phyloP scores from a whole-genome alignment of 1,284 basidiomycete genomes.

The Cryptococcus jaspeensis region DNA sequence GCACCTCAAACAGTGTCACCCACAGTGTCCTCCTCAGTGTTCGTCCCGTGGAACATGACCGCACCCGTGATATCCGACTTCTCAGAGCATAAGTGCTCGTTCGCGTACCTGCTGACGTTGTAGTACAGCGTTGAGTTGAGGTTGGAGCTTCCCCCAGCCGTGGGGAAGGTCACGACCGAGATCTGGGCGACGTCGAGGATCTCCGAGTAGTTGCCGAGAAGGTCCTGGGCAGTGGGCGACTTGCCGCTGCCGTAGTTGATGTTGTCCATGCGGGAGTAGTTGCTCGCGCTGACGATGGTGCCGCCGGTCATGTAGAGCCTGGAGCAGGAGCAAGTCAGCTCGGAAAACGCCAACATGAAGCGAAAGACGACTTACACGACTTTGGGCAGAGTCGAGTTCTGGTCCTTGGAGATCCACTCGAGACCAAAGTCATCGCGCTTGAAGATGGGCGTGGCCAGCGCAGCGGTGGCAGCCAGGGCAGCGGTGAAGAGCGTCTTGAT shows the following conservation, averaged over 20 bases:
- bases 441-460: conserved; percentile 1
- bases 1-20: background rate
- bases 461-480: background rate
- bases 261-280: conserved; percentile 15
- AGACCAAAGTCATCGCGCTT: conserved; percentile 11
- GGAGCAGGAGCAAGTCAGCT: background rate
- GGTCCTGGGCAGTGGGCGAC: conserved; percentile 6
- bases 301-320: conserved; percentile 15
- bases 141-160: conserved; percentile 7
- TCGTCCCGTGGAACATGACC: conserved; percentile 34
- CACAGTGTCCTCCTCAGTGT: conserved; percentile 44
- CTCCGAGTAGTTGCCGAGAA: conserved; percentile 11
- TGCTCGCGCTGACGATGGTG: conserved; percentile 11
- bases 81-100: conserved; percentile 28
- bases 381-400: conserved; percentile 7
- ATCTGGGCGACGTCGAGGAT: conserved; percentile 14
- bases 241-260: conserved; percentile 13
- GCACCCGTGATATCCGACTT: conserved; percentile 25
- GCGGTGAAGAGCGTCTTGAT: background rate
- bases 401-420: conserved; percentile 13
- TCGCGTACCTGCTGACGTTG: conserved; percentile 28
- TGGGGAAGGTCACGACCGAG: conserved; percentile 5
- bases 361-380: conserved; percentile 5
- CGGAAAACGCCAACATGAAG: background rate
- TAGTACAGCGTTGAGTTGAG: conserved; percentile 30